A percentile compares a stretch with the other conserved stretches of the same genome.
phyloP scores from a whole-genome alignment of 2,329 filamentous ascomycete genomes.

The Volutella citrinella region DNA sequence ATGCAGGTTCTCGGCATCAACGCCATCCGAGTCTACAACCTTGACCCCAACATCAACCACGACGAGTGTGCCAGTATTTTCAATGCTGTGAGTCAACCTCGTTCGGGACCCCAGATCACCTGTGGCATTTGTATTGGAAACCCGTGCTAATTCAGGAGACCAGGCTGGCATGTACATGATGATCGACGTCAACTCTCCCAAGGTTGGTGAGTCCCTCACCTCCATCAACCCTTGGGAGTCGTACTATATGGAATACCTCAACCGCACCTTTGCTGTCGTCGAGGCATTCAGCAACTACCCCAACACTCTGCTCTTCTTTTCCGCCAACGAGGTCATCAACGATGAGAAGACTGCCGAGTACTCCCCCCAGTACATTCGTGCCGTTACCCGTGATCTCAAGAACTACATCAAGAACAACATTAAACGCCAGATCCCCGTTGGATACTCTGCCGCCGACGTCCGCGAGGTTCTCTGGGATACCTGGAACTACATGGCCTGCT shows the following conservation, averaged over 20 bases:
- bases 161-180: conserved; percentile 66
- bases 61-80: conserved; percentile 66
- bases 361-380: conserved; percentile 69
- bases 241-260: conserved; percentile 60
- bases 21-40: conserved; percentile 68
- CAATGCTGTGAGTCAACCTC: conserved; percentile 49
- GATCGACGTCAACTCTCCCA: conserved; percentile 65
- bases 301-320: conserved; percentile 71
- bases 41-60: conserved; percentile 64
- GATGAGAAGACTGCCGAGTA: conserved; percentile 55
- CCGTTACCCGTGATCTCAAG: conserved; percentile 76
- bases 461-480: conserved; percentile 69
- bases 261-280: conserved; percentile 64
- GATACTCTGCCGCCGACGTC: conserved; percentile 80
- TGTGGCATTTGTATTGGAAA: too few relatives aligned
- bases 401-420: conserved; percentile 73
- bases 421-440: conserved; percentile 68
- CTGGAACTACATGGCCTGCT: conserved; percentile 74
- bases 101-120: neutral
- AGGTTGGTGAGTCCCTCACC: conserved; percentile 55
- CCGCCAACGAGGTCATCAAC: conserved; percentile 77
- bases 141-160: too few relatives aligned
- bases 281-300: conserved; percentile 66
- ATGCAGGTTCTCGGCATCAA: conserved; percentile 65
- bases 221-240: conserved; percentile 54